Evolutionary conservation across 2,329 filamentous ascomycete species (phyloP).

Genomic region (Elsinoe ampelina): DNA sequence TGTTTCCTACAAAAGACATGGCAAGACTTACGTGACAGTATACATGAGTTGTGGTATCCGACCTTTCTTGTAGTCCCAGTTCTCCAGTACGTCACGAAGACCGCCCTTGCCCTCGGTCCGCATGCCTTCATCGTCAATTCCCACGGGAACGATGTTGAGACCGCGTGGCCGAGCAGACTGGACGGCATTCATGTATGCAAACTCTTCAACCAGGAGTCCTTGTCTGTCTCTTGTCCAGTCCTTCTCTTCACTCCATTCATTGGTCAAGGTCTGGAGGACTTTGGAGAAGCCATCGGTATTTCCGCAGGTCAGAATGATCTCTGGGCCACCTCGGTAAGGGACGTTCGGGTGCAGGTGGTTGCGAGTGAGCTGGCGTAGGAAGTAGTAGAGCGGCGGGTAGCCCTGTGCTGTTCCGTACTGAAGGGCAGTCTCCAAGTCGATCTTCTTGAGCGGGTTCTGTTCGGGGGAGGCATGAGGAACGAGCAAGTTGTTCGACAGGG

Average conservation of each 20-base stretch:
- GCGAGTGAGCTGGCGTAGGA: conserved; percentile 67
- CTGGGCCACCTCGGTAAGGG: conserved; percentile 66
- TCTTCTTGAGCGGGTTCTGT: conserved; percentile 54
- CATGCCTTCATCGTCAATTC: conserved; percentile 75
- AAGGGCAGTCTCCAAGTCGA: conserved; percentile 71
- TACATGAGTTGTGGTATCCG: conserved; percentile 77
- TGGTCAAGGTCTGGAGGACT: conserved; percentile 62
- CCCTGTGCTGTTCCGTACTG: conserved; percentile 82
- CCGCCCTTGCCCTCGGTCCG: conserved; percentile 61
- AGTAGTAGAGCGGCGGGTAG: conserved; percentile 68
- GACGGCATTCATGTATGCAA: conserved; percentile 70
- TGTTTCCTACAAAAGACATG: background rate
- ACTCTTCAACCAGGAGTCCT: conserved; percentile 70
- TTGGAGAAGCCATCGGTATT: conserved; percentile 81
- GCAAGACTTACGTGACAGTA: conserved; percentile 65
- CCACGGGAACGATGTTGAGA: conserved; percentile 62
- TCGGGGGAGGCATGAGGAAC: conserved; percentile 60
- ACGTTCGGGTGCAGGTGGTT: conserved; percentile 71
- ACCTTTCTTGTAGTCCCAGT: conserved; percentile 69
- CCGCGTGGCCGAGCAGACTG: conserved; percentile 58
- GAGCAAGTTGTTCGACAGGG: conserved; percentile 40
- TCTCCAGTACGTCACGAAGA: conserved; percentile 65
- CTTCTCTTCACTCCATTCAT: conserved; percentile 62
- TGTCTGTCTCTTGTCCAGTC: conserved; percentile 61
- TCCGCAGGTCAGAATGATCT: conserved; percentile 70